Base-by-base conservation (phyloP, 805 yeast species). In the Starmerella apicola region DNA sequence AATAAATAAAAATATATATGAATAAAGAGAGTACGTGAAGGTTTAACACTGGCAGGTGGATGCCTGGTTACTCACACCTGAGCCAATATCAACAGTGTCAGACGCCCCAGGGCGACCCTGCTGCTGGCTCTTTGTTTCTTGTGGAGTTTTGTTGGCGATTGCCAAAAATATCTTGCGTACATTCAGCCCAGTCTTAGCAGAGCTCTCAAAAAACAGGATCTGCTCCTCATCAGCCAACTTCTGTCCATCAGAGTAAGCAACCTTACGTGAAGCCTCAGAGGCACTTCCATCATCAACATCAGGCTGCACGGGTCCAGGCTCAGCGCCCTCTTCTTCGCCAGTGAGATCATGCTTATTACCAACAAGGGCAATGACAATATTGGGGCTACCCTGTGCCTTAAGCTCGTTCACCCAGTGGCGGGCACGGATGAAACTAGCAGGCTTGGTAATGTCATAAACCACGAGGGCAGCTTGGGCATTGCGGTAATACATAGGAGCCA, bases 381-480 rank as follows among this genome's bases (percentile, higher is more conserved):
- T 86, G 48, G 82, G 81, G n/a, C 81, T 70, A 16, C 96, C 96
- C 62, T 86, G 97, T 51, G 86, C 94, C 56, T 84, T 94, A 51
- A 88, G 71, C 59, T 88, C 97, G 56, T 81, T 81, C 40, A 88
- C 95, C 98, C 98, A 88, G 63, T 88, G 96, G 53, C 96, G 80
- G 6, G 97, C 97, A 61, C 88, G 85, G 53, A 85, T 78, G 53
- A 88, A 88, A 19, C 94, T 80, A 12, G 94, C 91, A 3, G 95
- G 95, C 56, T 85, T 85, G 29, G 97, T 86, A 50, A 88, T 74
- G 55, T 88, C 98, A 59, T 88, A 88, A 8, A 88, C 98, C 12
- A 91, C 95, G 46, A 88, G 66, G 0, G 97, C 97, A 21, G 95
- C 94, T 59, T 86, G 95, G 13, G 98, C 96, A 56, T 91, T 88